A percentile compares a stretch with the other conserved stretches of the same genome.
Evolutionary conservation across 208 protist genomes (phyloP).

Genomic region (Blastocrithidia nonstop): DNA sequence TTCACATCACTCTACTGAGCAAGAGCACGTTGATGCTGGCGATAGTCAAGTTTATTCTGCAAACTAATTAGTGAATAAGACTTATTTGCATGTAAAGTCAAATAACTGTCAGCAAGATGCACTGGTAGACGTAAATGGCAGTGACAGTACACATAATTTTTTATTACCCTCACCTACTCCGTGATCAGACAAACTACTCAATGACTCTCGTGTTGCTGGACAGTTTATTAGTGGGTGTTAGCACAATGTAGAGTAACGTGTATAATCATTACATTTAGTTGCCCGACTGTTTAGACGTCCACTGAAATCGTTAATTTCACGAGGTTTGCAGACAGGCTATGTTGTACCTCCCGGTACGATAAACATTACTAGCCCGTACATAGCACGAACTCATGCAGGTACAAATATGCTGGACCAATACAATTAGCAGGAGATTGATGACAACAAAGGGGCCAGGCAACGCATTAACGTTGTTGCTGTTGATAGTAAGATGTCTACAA

Average conservation of each 20-base stretch:
- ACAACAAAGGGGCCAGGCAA: too few relatives aligned
- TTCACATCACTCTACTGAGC: not conserved
- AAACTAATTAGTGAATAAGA: too few relatives aligned
- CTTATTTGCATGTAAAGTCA: too few relatives aligned
- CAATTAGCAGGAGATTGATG: too few relatives aligned
- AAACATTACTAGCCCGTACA: slow-evolving; percentile 55
- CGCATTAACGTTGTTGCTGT: too few relatives aligned
- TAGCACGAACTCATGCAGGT: slow-evolving; percentile 1
- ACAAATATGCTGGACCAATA: too few relatives aligned
- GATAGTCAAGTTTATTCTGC: too few relatives aligned
- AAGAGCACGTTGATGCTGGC: slow-evolving; percentile 30
- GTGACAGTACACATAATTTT: not conserved
- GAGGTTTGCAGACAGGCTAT: slow-evolving; percentile 57
- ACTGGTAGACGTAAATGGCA: slow-evolving; percentile 4
- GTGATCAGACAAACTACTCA: slow-evolving; percentile 27
- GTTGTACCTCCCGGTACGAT: slow-evolving; percentile 45
- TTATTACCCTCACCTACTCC: slow-evolving; percentile 44
- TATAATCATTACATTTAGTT: slow-evolving; percentile 43
- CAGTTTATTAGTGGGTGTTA: slow-evolving; percentile 46
- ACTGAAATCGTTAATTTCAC: slow-evolving; percentile 29
- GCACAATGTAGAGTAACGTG: slow-evolving; percentile 35
- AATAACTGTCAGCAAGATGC: too few relatives aligned
- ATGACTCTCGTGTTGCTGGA: slow-evolving; percentile 8
- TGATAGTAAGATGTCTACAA: too few relatives aligned
- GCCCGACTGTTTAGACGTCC: slow-evolving; percentile 44